Evolutionary conservation across 2,329 filamentous ascomycete species (phyloP), one percentile per base, ranked within the genome.

Genomic region (Phialocephala sp.): DNA sequence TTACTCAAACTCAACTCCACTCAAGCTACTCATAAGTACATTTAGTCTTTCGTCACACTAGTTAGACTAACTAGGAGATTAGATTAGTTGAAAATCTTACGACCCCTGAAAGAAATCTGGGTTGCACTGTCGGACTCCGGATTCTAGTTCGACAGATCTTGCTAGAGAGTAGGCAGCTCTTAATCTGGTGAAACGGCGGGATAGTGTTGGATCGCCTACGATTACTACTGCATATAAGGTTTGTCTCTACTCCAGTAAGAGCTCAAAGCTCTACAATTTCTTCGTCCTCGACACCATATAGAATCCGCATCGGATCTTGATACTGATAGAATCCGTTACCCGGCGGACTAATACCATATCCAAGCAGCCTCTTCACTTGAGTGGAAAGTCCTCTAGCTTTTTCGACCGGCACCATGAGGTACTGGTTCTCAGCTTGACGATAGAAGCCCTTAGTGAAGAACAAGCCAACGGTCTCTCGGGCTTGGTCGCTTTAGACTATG

Each of bases 251-350:
- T 22, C 20, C 45, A 2, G n/a, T 11, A 3, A 22, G 5, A 24
- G 6, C 12, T 50, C 45, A 50, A 50, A 65, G 45, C 14, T 66
- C 61, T 8, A 68, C 66, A 36, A 57, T 68, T 45, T 69, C 68
- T 27, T 69, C 68, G 37, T 69, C 68, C 32, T 68, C 68, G 18
- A 69, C 66, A 20, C 68, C 68, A 56, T 60, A 69, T 3, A 69
- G 52, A 1, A 67, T 60, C 20, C 63, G 22, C 66, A 69, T 69
- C 1, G 68, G 68, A 52, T 69, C 66, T 41, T 69, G 63, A 41
- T 69, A 69, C 50, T 68, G 27, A 14, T 60, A 59, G 32, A 69
- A 69, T 0, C 66, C 68, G 18, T 66, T 12, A 20, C 36, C 36
- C 9, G 68, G 68, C 11, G 27, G 50, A 11, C 56, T 43, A 35